Conservation (phyloP, 2,329 filamentous ascomycete species). For the Hortaea werneckii region DNA sequence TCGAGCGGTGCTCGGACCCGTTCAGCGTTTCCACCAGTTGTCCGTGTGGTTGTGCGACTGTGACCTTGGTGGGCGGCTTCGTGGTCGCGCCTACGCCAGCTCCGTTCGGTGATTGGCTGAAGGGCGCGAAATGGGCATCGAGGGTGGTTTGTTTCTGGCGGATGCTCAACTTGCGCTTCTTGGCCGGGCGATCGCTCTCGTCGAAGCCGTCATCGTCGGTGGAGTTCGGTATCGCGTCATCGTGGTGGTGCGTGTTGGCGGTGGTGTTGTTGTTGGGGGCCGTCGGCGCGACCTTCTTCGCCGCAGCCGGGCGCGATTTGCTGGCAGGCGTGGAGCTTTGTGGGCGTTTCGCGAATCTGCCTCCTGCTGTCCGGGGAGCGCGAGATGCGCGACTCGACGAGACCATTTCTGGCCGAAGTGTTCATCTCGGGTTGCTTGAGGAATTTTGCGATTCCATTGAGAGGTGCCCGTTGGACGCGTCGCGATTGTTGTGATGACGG, state of each 20-base stretch:
- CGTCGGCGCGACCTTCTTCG: not conserved
- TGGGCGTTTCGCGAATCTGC: not conserved
- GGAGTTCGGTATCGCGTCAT: not conserved
- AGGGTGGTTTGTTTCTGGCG: slow-evolving; percentile 17
- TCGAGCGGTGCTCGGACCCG: slow-evolving; percentile 19
- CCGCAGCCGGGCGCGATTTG: slow-evolving; percentile 1
- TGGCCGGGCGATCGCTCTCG: slow-evolving; percentile 17
- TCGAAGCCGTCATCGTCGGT: slow-evolving; percentile 1
- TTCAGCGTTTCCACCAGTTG: slow-evolving; percentile 33
- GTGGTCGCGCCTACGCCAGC: slow-evolving; percentile 5
- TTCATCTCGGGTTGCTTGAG: no score
- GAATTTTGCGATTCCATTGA: no score
- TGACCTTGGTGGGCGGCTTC: slow-evolving; percentile 33
- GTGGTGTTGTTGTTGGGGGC: slow-evolving; percentile 2
- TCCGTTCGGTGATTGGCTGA: slow-evolving; percentile 6
- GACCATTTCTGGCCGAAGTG: no score
- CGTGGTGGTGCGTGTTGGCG: not conserved
- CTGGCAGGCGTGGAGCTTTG: no score
- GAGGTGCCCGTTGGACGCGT: no score
- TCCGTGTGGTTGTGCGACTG: slow-evolving; percentile 34
- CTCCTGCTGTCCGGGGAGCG: not conserved
- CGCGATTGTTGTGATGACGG: no score
- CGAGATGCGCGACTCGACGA: slow-evolving; percentile 4
- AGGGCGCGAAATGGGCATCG: slow-evolving; percentile 11
- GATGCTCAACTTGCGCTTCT: slow-evolving; percentile 19